These are phyloP conservation scores for Salvia rosmarinus DNA, from an alignment of 257 asterid species.

Conservation along the genomic window DNA sequence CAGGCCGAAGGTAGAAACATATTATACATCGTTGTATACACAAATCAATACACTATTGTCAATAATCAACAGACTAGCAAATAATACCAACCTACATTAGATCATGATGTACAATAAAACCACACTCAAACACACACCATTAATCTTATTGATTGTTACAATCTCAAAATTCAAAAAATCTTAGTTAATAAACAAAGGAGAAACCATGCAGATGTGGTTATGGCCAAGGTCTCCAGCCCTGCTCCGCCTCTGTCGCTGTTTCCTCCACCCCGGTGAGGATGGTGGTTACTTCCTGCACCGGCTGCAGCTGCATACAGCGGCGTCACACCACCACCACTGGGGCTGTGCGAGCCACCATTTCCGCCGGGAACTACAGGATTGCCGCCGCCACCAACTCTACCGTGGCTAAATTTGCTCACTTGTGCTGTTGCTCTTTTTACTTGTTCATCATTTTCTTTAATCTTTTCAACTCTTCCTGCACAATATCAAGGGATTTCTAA, in stretches of 20 bases:
- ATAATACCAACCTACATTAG: neutral
- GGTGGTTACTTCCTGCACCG: conserved; percentile 47
- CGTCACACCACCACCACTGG: conserved; percentile 43
- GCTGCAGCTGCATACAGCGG: conserved; percentile 39
- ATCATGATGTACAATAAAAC: neutral
- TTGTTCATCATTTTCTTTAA: conserved; percentile 7
- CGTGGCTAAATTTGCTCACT: conserved; percentile 27
- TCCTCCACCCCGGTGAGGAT: conserved; percentile 41
- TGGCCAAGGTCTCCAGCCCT: conserved; percentile 20
- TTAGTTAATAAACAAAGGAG: neutral
- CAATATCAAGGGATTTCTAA: neutral
- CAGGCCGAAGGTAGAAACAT: too few relatives aligned
- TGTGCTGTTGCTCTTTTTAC: conserved; percentile 9
- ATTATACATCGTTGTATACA: neutral
- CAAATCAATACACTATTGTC: neutral
- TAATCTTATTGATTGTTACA: neutral
- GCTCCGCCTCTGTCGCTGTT: neutral
- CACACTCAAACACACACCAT: neutral
- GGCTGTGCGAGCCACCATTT: conserved; percentile 35
- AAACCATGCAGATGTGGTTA: conserved; percentile 33
- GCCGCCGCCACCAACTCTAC: conserved; percentile 34
- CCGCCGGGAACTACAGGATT: conserved; percentile 17
- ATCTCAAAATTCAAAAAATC: neutral
- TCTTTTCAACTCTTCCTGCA: neutral
- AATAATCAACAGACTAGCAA: neutral